These are phyloP conservation scores for Crucibulum laeve DNA, from an alignment of 768 basidiomycete species.

Conservation along the genomic window DNA sequence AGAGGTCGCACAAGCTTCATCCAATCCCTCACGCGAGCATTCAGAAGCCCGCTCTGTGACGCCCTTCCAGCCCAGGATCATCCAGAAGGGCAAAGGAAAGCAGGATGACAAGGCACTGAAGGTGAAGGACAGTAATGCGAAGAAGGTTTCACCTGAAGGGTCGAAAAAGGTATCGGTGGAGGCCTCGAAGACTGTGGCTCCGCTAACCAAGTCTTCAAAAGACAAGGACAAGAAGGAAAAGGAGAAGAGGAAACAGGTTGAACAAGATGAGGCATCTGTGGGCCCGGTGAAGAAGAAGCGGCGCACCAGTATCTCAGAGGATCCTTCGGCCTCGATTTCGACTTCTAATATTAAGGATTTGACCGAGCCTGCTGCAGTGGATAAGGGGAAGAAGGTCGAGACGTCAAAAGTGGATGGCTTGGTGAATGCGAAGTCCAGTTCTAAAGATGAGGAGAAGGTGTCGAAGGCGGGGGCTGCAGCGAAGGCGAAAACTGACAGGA, in stretches of 20 bases:
- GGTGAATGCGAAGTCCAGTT: too few relatives aligned
- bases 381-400: too few relatives aligned
- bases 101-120: slow-evolving; percentile 8
- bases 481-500: not conserved
- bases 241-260: too few relatives aligned
- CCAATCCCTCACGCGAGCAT: not conserved
- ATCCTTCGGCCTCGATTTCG: not conserved
- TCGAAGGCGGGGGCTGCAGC: not conserved
- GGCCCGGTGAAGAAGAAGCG: slow-evolving; percentile 1
- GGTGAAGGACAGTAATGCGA: slow-evolving; percentile 12
- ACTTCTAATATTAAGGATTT: not conserved
- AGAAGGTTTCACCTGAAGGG: not conserved
- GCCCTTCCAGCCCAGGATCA: not conserved
- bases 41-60: not conserved
- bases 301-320: not conserved
- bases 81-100: not conserved
- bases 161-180: not conserved
- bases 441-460: too few relatives aligned
- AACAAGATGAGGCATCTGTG: too few relatives aligned
- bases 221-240: slow-evolving; percentile 1
- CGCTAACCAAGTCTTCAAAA: not conserved
- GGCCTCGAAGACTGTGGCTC: not conserved
- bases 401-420: too few relatives aligned
- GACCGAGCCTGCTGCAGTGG: too few relatives aligned
- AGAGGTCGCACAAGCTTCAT: not conserved